phyloP scores from a whole-genome alignment of 768 basidiomycete genomes.

The Psilocybe cubensis region DNA sequence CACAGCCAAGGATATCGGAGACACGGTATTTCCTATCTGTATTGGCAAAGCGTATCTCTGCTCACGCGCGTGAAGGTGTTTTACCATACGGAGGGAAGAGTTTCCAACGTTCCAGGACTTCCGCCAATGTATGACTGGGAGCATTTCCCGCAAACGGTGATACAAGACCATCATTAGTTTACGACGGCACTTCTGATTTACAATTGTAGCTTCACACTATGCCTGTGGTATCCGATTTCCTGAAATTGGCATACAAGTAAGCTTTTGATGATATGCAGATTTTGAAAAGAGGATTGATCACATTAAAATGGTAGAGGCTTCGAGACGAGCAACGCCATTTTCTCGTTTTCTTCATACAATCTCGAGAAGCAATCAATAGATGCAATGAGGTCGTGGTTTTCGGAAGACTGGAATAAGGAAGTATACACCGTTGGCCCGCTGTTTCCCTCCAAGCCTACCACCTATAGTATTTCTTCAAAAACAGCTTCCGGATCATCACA shows the following conservation, averaged over 20 bases:
- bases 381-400: slow-evolving; percentile 10
- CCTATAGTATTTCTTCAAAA: not conserved
- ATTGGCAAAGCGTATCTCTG: no score
- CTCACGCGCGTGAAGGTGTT: no score
- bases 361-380: slow-evolving; percentile 5
- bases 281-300: not conserved
- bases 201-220: not conserved
- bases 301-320: slow-evolving; percentile 1
- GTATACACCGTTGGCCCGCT: slow-evolving; percentile 12
- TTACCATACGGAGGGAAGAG: not conserved
- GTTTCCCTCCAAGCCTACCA: not conserved
- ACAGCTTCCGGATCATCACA: not conserved
- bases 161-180: no score
- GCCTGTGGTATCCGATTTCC: not conserved
- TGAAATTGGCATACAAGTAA: not conserved
- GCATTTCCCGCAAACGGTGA: slow-evolving; percentile 14
- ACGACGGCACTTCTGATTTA: no score
- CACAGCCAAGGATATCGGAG: not conserved
- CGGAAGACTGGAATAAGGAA: not conserved
- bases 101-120: slow-evolving; percentile 2
- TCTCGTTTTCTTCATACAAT: not conserved
- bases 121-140: slow-evolving; percentile 20
- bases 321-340: slow-evolving; percentile 4
- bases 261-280: not conserved
- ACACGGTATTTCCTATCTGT: not conserved